Conservation (phyloP, 1,139 yeast species). For the Suzukiozyma palmioleophila region DNA sequence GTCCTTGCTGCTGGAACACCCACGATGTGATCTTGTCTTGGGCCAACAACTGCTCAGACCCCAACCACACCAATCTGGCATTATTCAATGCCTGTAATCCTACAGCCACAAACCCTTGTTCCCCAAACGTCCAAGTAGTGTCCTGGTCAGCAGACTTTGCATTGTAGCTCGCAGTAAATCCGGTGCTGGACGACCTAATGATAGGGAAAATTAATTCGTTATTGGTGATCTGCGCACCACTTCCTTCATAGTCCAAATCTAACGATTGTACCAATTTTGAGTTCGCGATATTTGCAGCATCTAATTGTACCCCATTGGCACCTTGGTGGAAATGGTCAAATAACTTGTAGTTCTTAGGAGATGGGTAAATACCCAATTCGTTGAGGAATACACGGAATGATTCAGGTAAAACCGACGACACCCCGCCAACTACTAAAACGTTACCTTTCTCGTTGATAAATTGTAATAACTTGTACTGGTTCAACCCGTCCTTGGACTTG, state of each 20-base stretch:
- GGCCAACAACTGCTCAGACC: constrained; percentile 55
- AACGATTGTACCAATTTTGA: constrained; percentile 20
- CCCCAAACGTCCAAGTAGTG: constrained; percentile 75
- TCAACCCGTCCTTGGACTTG: constrained; percentile 26
- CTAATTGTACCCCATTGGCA: constrained; percentile 21
- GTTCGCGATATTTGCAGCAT: constrained; percentile 16
- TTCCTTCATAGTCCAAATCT: constrained; percentile 28
- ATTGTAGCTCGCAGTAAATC: constrained; percentile 47
- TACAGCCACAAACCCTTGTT: constrained; percentile 73
- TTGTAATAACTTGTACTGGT: constrained; percentile 32
- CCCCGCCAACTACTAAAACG: constrained; percentile 57
- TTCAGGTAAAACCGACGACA: constrained; percentile 49
- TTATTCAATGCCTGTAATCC: constrained; percentile 79
- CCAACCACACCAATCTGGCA: constrained; percentile 81
- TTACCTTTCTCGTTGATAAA: constrained; percentile 71
- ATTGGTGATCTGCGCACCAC: constrained; percentile 38
- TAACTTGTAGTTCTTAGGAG: constrained; percentile 68
- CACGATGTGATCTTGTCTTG: constrained; percentile 55
- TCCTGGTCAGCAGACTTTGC: constrained; percentile 40
- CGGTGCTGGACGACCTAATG: constrained; percentile 62
- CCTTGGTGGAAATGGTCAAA: constrained; percentile 59
- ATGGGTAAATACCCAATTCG: constrained; percentile 79
- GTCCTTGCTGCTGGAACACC: constrained; percentile 69
- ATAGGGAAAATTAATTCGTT: constrained; percentile 70
- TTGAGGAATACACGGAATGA: constrained; percentile 63